phyloP scores from a whole-genome alignment of 176 grass and related monocot genomes.

The Pontederia paniculata region DNA sequence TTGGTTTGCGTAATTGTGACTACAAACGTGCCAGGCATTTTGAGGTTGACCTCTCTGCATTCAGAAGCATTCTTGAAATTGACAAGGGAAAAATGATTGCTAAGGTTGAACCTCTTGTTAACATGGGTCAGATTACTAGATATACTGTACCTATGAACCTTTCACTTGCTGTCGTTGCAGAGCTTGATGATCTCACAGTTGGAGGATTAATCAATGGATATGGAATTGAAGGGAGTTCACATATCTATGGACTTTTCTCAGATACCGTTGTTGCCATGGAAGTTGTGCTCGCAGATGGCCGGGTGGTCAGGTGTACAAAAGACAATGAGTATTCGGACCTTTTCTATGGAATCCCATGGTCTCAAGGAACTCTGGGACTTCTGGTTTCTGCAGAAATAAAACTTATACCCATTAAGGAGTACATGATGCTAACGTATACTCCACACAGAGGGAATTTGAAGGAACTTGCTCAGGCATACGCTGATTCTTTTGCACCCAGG shows the following conservation, averaged over 20 bases:
- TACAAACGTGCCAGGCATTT: constrained; percentile 15
- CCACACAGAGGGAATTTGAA: constrained; percentile 8
- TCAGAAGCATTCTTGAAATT: constrained; percentile 13
- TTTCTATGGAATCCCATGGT: constrained; percentile 17
- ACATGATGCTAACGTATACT: constrained; percentile 10
- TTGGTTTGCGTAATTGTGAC: constrained; percentile 13
- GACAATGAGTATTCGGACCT: constrained; percentile 13
- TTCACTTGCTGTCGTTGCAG: constrained; percentile 7
- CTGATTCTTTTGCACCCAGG: constrained; percentile 17
- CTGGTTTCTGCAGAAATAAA: constrained; percentile 17
- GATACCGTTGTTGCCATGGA: constrained; percentile 13
- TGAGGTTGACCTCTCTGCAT: constrained; percentile 14
- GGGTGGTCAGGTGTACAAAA: constrained; percentile 12
- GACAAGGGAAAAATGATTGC: constrained; percentile 11
- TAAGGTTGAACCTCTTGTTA: constrained; percentile 18
- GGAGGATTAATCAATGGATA: constrained; percentile 12
- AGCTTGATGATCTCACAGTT: constrained; percentile 14
- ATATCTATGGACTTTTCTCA: constrained; percentile 14
- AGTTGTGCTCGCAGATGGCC: constrained; percentile 9
- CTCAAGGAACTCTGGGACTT: constrained; percentile 10
- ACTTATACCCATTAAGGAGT: constrained; percentile 11
- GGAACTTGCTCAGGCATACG: constrained; percentile 14
- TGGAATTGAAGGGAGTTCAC: constrained; percentile 16
- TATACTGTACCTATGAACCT: constrained; percentile 14
- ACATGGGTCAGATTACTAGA: constrained; percentile 10